Conservation (phyloP, 164 flowering plant species). For the Tetrastigma voinierianum region DNA sequence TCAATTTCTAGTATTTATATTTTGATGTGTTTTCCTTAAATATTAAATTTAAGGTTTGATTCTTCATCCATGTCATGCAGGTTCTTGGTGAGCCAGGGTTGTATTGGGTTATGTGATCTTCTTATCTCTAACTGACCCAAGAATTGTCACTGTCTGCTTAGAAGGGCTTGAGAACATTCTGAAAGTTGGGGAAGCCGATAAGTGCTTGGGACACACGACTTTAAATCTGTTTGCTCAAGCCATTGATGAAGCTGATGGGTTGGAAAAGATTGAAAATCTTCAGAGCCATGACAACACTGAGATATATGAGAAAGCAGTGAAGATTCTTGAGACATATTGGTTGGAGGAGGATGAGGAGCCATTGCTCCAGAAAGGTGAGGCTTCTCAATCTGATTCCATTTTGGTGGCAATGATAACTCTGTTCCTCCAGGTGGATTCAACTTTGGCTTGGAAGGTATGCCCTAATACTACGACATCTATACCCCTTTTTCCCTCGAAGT, state of each 20-base stretch:
- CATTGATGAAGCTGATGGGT: constrained; percentile 22
- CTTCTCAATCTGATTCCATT: constrained; percentile 44
- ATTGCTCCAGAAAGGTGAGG: constrained; percentile 40
- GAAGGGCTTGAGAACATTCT: constrained; percentile 24
- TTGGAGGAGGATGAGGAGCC: constrained; percentile 68
- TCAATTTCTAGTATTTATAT: not conserved
- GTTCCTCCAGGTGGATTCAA: constrained; percentile 72
- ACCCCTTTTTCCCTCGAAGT: no score
- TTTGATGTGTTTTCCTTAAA: not conserved
- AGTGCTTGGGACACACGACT: constrained; percentile 11
- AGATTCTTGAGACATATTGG: constrained; percentile 27
- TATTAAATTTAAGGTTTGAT: not conserved
- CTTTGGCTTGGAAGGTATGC: constrained; percentile 54
- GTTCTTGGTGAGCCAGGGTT: constrained; percentile 55
- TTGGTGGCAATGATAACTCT: constrained; percentile 43
- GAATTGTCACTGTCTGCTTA: constrained; percentile 16
- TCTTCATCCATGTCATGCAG: constrained; percentile 18
- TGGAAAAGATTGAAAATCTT: constrained; percentile 18
- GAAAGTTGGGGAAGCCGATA: constrained; percentile 25
- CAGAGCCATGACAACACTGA: constrained; percentile 23
- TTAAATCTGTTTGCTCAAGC: constrained; percentile 19
- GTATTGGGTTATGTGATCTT: constrained; percentile 29
- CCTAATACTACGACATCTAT: not conserved
- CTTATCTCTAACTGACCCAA: constrained; percentile 14
- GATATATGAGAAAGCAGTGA: not conserved